phyloP scores from a whole-genome alignment of 129 eudicot species.

The Flaveria ramosissima region DNA sequence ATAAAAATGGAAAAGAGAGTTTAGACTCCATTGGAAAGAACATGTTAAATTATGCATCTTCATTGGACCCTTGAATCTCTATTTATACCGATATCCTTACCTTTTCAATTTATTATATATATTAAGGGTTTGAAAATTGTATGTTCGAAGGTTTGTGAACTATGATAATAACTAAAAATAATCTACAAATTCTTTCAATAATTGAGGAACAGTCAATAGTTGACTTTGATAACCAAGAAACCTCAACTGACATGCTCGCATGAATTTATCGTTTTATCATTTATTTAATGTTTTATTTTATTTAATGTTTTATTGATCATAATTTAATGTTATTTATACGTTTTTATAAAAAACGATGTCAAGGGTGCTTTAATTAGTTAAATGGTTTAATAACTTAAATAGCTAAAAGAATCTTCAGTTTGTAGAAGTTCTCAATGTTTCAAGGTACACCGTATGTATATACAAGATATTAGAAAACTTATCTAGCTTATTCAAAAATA shows the following conservation, averaged over 20 bases:
- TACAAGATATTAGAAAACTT: too few species aligned
- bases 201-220: slow-evolving; percentile 24
- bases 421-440: too few species aligned
- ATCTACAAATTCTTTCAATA: slow-evolving; percentile 13
- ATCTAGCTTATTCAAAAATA: too few species aligned
- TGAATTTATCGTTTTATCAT: slow-evolving; percentile 3
- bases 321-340: neutral
- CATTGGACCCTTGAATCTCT: slow-evolving; percentile 9
- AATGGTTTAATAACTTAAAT: too few species aligned
- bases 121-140: neutral
- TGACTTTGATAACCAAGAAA: slow-evolving; percentile 20
- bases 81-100: slow-evolving; percentile 16
- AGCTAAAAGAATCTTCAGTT: too few species aligned
- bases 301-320: neutral
- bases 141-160: neutral
- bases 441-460: too few species aligned
- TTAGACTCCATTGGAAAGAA: too few species aligned
- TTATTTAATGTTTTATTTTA: too few species aligned
- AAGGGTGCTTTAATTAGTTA: too few species aligned
- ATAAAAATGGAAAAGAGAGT: too few species aligned
- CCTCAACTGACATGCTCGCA: slow-evolving; percentile 18
- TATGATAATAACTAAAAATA: neutral
- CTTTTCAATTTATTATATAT: neutral
- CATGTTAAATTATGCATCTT: slow-evolving; percentile 16
- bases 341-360: neutral